phyloP scores from a whole-genome alignment of 768 basidiomycete genomes.

The Auricularia sp. region DNA sequence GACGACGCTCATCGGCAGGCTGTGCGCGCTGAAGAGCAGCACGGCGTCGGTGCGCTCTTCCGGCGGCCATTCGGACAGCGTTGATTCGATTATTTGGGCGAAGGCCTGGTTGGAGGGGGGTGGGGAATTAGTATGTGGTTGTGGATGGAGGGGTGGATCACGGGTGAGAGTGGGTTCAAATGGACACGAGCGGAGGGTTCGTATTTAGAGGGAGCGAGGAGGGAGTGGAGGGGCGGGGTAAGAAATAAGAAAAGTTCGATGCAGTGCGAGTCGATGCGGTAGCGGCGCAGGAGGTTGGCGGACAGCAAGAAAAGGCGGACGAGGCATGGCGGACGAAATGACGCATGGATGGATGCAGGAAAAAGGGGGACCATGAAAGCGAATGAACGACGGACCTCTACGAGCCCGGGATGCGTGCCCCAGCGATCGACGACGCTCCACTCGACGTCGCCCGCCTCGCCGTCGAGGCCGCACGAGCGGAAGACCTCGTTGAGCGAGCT shows the following conservation, averaged over 20 bases:
- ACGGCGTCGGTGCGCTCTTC: slow-evolving; percentile 61
- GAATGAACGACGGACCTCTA: slow-evolving; percentile 85
- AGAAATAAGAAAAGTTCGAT: too few relatives aligned
- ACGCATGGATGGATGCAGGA: too few relatives aligned
- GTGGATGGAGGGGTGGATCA: too few relatives aligned
- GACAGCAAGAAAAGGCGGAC: too few relatives aligned
- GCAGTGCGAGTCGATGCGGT: too few relatives aligned
- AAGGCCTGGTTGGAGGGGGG: slow-evolving; percentile 50
- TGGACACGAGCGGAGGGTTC: too few relatives aligned
- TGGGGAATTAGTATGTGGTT: not conserved
- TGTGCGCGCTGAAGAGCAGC: slow-evolving; percentile 93
- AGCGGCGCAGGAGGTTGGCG: too few relatives aligned
- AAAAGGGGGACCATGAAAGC: too few relatives aligned
- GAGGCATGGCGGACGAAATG: too few relatives aligned
- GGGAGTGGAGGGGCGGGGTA: too few relatives aligned
- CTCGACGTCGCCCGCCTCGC: slow-evolving; percentile 56
- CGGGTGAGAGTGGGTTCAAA: too few relatives aligned
- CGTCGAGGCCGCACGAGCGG: slow-evolving; percentile 43
- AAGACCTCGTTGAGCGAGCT: slow-evolving; percentile 93
- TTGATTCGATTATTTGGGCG: slow-evolving; percentile 75
- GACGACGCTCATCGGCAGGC: slow-evolving; percentile 94
- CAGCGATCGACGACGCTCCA: slow-evolving; percentile 99
- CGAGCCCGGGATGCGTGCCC: slow-evolving; percentile 90
- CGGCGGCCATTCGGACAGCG: slow-evolving; percentile 68
- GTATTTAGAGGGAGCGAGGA: too few relatives aligned